Evolutionary conservation across 2,329 filamentous ascomycete species (phyloP).

Genomic region (Apiospora phragmitis): DNA sequence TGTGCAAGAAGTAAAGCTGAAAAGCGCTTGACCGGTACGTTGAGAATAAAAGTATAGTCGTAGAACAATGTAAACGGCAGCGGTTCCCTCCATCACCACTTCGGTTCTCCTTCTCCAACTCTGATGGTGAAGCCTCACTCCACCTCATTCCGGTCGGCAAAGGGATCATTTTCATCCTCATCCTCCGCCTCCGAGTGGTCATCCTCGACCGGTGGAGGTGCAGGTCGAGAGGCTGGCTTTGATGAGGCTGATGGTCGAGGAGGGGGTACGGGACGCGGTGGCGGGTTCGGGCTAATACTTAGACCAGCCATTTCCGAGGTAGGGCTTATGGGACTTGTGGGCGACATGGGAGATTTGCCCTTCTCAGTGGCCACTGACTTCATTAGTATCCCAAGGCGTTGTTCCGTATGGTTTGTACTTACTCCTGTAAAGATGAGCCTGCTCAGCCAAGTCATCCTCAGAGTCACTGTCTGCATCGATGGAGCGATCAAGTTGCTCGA

Average conservation of each 20-base stretch:
- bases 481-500: conserved; percentile 87
- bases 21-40: not conserved
- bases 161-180: conserved; percentile 81
- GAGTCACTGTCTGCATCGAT: conserved; percentile 75
- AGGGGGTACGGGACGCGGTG: conserved; percentile 45
- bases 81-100: not conserved
- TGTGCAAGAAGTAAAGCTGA: not conserved
- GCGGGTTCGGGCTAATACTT: conserved; percentile 38
- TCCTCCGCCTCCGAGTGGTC: conserved; percentile 59
- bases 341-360: conserved; percentile 47
- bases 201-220: conserved; percentile 45
- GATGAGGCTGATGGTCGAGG: conserved; percentile 46
- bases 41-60: not conserved
- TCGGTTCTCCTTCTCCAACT: conserved; percentile 38
- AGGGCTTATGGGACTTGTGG: conserved; percentile 32
- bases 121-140: conserved; percentile 39
- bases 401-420: conserved; percentile 25
- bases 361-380: conserved; percentile 54
- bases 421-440: conserved; percentile 66
- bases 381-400: conserved; percentile 23
- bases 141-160: conserved; percentile 44
- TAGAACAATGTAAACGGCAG: not conserved
- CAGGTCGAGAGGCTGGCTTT: conserved; percentile 52
- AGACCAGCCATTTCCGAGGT: conserved; percentile 46
- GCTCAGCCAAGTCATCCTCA: conserved; percentile 67